These are phyloP conservation scores for Posidonia oceanica DNA, from an alignment of 116 monocot species.

Conservation along the genomic window DNA sequence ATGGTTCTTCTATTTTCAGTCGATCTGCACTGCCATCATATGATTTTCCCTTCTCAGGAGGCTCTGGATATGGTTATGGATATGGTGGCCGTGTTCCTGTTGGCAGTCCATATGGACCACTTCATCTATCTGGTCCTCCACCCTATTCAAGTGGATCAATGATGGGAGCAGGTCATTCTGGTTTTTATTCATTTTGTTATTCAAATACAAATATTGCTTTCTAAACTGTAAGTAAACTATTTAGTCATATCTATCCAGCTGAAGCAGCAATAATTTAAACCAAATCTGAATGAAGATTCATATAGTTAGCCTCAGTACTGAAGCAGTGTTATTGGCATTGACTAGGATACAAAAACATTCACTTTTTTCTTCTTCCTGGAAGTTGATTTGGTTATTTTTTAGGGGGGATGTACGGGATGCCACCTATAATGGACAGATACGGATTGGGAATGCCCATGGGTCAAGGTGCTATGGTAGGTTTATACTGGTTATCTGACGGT, in stretches of 20 bases:
- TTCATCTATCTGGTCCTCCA: conserved; percentile 58
- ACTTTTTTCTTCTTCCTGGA: too few species aligned
- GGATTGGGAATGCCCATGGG: conserved; percentile 57
- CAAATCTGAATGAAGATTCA: not conserved
- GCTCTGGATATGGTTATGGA: conserved; percentile 55
- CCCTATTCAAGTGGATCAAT: conserved; percentile 59
- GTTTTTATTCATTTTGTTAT: not conserved
- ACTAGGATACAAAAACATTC: too few species aligned
- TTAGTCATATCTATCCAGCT: too few species aligned
- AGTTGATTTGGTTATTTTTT: not conserved
- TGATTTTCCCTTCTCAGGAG: conserved; percentile 52
- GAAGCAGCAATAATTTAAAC: too few species aligned
- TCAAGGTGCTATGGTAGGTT: conserved; percentile 59
- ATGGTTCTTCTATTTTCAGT: conserved; percentile 41
- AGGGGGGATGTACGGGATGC: conserved; percentile 94
- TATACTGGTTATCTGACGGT: not conserved
- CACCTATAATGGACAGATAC: conserved; percentile 72
- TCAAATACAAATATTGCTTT: too few species aligned
- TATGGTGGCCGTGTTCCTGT: conserved; percentile 36
- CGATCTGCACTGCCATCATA: conserved; percentile 55
- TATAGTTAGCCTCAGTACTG: not conserved
- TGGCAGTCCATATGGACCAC: conserved; percentile 80
- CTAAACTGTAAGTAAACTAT: too few species aligned
- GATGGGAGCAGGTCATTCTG: conserved; percentile 51
- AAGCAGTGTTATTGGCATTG: too few species aligned